These are phyloP conservation scores for Fusarium sulawesiense DNA, from an alignment of 2,329 filamentous ascomycete species.

Conservation along the genomic window DNA sequence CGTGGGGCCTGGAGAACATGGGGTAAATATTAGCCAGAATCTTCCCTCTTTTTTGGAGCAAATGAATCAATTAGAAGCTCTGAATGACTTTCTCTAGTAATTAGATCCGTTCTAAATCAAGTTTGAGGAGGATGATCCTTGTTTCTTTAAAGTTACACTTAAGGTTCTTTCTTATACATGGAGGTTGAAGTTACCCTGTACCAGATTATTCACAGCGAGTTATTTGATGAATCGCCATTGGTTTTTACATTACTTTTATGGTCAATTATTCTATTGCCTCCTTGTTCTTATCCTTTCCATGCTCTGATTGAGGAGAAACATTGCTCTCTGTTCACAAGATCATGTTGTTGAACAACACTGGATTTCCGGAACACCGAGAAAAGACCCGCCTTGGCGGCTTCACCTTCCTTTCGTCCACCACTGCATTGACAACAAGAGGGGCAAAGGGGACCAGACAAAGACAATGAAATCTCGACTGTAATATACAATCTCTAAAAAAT, in stretches of 20 bases:
- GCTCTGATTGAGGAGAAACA: neutral
- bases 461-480: accelerated
- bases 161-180: neutral
- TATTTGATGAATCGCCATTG: neutral
- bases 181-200: neutral
- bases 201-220: accelerated
- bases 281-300: neutral
- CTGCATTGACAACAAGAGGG: neutral
- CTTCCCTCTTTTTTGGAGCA: neutral
- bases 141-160: neutral
- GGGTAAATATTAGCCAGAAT: neutral
- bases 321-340: neutral
- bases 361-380: neutral
- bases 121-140: neutral
- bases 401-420: neutral
- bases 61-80: neutral
- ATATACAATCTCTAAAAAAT: neutral
- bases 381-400: neutral
- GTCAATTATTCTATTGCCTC: accelerated
- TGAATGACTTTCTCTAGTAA: neutral
- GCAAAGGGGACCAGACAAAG: neutral
- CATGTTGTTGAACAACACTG: neutral
- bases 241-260: neutral
- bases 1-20: slow-evolving; percentile 2
- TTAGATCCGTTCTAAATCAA: neutral